Evolutionary conservation across 768 basidiomycete species (phyloP).

Genomic region (Phanerochaete sordida): DNA sequence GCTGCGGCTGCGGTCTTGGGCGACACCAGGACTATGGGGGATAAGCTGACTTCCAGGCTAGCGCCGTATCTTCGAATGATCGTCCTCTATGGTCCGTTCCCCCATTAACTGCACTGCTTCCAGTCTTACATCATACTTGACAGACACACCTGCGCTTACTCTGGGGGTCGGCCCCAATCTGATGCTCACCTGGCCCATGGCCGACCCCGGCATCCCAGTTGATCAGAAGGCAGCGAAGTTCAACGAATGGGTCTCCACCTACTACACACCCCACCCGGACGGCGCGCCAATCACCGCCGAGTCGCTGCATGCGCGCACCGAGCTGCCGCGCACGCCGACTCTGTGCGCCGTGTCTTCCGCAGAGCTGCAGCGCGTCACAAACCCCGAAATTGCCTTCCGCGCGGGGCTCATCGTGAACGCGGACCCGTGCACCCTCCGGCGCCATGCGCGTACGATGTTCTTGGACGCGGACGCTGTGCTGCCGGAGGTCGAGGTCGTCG

Average conservation of each 20-base stretch:
- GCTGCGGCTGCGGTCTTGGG: background rate
- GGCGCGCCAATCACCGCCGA: background rate
- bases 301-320: background rate
- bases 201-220: background rate
- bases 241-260: background rate
- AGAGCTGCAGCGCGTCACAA: background rate
- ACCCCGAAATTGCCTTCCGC: background rate
- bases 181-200: background rate
- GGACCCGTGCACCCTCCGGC: background rate
- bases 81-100: constrained; percentile 1
- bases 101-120: background rate
- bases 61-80: background rate
- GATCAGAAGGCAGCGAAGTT: background rate
- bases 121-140: too few relatives aligned
- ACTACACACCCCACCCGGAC: background rate
- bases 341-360: background rate
- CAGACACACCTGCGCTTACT: background rate
- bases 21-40: background rate
- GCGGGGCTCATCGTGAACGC: background rate
- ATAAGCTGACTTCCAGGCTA: background rate
- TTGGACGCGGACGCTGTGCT: background rate
- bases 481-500: background rate
- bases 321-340: background rate
- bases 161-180: background rate
- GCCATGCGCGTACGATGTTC: background rate